phyloP scores from a whole-genome alignment of 2,329 filamentous ascomycete species.

The Microdochium nivale region DNA sequence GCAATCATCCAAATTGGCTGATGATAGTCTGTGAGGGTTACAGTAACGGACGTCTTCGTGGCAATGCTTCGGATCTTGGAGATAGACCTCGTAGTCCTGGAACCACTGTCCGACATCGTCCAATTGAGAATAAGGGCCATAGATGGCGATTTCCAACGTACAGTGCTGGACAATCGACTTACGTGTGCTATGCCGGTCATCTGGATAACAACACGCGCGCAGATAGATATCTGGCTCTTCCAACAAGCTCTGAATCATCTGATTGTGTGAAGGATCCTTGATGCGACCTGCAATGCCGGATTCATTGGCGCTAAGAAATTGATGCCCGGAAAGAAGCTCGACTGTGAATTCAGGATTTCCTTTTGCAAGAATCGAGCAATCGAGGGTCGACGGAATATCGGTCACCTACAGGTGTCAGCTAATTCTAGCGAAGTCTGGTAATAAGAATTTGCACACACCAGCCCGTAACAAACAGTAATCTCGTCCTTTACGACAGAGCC shows the following conservation, averaged over 20 bases:
- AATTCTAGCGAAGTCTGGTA: background rate
- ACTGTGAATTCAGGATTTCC: background rate
- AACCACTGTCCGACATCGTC: conserved; percentile 21
- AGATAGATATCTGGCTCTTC: background rate
- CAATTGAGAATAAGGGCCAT: conserved; percentile 16
- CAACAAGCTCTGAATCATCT: conserved; percentile 1
- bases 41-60: conserved; percentile 19
- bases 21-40: conserved; percentile 25
- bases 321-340: background rate
- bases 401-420: background rate
- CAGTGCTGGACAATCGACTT: conserved; percentile 1
- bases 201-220: background rate
- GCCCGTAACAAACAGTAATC: background rate
- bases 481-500: background rate
- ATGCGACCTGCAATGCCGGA: background rate
- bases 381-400: background rate
- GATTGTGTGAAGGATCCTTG: background rate
- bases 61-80: conserved; percentile 24
- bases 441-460: background rate
- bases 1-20: conserved; percentile 3
- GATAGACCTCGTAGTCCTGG: conserved; percentile 18
- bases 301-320: too few species aligned
- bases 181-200: background rate
- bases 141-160: conserved; percentile 21
- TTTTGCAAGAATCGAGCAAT: background rate